Evolutionary conservation across 192 early-diverging fungal species (phyloP).

Genomic region (Allomyces javanicus): DNA sequence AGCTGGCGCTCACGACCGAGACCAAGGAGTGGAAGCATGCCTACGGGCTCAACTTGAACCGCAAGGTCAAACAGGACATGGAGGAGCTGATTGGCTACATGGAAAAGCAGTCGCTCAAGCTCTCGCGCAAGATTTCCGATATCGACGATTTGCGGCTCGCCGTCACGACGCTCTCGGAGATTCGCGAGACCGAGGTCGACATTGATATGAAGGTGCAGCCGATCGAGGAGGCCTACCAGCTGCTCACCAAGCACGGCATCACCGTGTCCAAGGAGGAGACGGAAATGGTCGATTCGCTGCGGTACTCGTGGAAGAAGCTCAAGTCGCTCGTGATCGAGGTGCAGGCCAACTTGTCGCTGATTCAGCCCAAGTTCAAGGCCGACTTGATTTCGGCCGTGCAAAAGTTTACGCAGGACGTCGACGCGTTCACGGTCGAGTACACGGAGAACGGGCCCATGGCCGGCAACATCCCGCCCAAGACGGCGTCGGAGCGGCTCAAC

Average conservation of each 20-base stretch:
- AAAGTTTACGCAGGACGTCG: conserved; percentile 38
- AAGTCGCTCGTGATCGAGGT: conserved; percentile 39
- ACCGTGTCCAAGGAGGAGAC: conserved; percentile 83
- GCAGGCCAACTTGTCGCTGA: conserved; percentile 35
- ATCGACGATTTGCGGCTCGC: conserved; percentile 43
- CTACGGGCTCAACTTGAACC: conserved; percentile 39
- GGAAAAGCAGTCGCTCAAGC: conserved; percentile 33
- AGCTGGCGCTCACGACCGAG: conserved; percentile 36
- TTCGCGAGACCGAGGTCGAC: conserved; percentile 40
- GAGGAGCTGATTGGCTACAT: conserved; percentile 47
- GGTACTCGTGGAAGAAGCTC: conserved; percentile 42
- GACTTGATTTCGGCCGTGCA: conserved; percentile 32
- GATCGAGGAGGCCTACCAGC: conserved; percentile 40
- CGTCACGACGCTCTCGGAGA: conserved; percentile 36
- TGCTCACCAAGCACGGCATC: conserved; percentile 37
- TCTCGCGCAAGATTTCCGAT: conserved; percentile 36
- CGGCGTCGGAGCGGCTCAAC: conserved; percentile 38
- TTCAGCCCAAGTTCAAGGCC: conserved; percentile 41
- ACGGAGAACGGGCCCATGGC: conserved; percentile 45
- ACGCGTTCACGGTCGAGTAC: conserved; percentile 41
- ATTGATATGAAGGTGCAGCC: conserved; percentile 47
- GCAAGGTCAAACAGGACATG: conserved; percentile 44
- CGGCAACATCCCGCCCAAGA: conserved; percentile 39
- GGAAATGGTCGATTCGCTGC: conserved; percentile 45
- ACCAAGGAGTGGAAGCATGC: conserved; percentile 52